These are phyloP conservation scores for Toxicodendron radicans DNA, from an alignment of 345 rosid species.

Conservation along the genomic window DNA sequence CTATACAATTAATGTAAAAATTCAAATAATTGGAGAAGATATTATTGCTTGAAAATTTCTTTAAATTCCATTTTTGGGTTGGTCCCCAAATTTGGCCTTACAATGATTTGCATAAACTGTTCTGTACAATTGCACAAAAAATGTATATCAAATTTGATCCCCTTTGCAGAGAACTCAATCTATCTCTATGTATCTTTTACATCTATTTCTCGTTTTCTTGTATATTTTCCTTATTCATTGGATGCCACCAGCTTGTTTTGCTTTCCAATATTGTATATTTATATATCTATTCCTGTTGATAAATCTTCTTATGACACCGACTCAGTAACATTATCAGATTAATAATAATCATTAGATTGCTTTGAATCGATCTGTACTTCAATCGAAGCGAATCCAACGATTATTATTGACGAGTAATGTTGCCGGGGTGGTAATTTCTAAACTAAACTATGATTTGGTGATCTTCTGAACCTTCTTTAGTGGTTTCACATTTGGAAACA, in stretches of 20 bases:
- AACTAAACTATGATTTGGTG: constrained; percentile 21
- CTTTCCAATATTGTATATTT: not conserved
- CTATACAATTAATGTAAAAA: not conserved
- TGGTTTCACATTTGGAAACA: constrained; percentile 15
- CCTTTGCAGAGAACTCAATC: not conserved
- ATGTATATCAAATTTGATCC: not conserved
- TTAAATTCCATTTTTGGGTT: constrained; percentile 11
- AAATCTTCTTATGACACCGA: too few relatives aligned
- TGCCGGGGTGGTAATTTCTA: constrained; percentile 4
- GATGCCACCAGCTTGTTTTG: constrained; percentile 23
- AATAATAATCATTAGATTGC: too few relatives aligned
- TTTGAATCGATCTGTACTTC: too few relatives aligned
- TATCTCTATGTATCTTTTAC: not conserved
- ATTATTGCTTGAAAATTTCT: not conserved
- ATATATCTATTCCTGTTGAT: too few relatives aligned
- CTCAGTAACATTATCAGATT: too few relatives aligned
- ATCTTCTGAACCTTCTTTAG: constrained; percentile 1
- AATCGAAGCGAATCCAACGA: too few relatives aligned
- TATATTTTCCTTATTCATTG: constrained; percentile 8
- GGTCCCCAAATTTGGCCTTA: not conserved
- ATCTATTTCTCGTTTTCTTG: not conserved
- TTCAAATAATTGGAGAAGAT: not conserved
- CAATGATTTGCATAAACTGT: not conserved
- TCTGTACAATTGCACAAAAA: constrained; percentile 10
- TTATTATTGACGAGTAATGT: too few relatives aligned